A percentile compares a stretch with the other conserved stretches of the same genome.
Conservation (phyloP, 2,329 filamentous ascomycete genomes). For the Thielaviopsis euricoi region DNA sequence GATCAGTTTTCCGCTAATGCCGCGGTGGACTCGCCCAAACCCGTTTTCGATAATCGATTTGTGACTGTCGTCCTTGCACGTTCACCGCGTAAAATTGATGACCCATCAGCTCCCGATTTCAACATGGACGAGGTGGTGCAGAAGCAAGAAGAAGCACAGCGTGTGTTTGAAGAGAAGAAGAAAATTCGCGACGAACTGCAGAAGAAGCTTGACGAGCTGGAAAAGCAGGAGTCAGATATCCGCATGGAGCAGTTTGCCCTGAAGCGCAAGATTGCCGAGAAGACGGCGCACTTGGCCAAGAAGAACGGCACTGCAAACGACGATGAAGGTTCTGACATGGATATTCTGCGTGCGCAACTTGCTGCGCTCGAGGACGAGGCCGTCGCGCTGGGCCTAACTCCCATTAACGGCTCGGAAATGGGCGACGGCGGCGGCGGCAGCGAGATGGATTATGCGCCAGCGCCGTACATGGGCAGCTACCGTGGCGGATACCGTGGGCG, state of each 20-base stretch:
- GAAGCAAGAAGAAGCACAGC: constrained; percentile 58
- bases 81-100: constrained; percentile 9
- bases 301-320: constrained; percentile 17
- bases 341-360: constrained; percentile 52
- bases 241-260: constrained; percentile 49
- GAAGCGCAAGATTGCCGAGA: constrained; percentile 42
- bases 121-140: constrained; percentile 53
- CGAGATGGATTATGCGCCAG: constrained; percentile 10
- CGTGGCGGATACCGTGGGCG: constrained; percentile 25
- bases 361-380: constrained; percentile 61
- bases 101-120: constrained; percentile 32
- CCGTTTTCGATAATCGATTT: constrained; percentile 71
- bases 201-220: constrained; percentile 44
- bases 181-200: constrained; percentile 47
- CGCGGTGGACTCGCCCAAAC: constrained; percentile 62
- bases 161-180: constrained; percentile 46
- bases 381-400: constrained; percentile 50
- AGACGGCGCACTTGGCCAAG: constrained; percentile 35
- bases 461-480: constrained; percentile 18
- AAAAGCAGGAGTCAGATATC: constrained; percentile 45
- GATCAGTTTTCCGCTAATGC: constrained; percentile 48
- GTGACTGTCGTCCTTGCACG: constrained; percentile 42
- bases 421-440: constrained; percentile 24
- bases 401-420: constrained; percentile 21
- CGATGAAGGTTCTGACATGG: constrained; percentile 35